These are phyloP conservation scores for Bryoglossum gracile DNA, from an alignment of 495 filamentous ascomycete genomes.

Conservation along the genomic window DNA sequence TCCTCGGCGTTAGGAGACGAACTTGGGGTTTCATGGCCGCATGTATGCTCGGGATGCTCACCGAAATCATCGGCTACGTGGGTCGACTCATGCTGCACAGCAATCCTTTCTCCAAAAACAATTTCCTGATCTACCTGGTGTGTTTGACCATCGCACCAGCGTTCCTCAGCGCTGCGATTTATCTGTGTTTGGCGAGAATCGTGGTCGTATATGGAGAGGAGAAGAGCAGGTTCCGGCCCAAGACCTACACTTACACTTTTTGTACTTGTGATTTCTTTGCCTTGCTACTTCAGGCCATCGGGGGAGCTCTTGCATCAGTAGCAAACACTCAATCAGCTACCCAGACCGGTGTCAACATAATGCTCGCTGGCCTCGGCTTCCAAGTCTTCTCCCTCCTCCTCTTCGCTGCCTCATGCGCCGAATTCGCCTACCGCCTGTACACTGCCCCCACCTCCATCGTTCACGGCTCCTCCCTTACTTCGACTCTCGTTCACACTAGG, in stretches of 20 bases:
- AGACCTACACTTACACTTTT: conserved; percentile 43
- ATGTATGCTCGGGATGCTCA: conserved; percentile 28
- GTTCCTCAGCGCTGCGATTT: conserved; percentile 48
- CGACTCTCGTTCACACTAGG: background rate
- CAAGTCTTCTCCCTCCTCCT: conserved; percentile 9
- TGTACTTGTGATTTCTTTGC: conserved; percentile 42
- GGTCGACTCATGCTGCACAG: conserved; percentile 32
- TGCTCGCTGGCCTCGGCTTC: conserved; percentile 3
- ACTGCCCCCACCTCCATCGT: conserved; percentile 12
- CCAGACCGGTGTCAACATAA: conserved; percentile 1
- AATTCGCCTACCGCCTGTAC: conserved; percentile 17
- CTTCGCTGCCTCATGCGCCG: conserved; percentile 1
- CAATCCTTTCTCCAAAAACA: conserved; percentile 31
- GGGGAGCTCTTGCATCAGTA: conserved; percentile 43
- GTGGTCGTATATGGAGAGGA: conserved; percentile 38
- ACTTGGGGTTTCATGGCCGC: conserved; percentile 30
- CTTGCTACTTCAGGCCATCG: conserved; percentile 45
- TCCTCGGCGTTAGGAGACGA: background rate
- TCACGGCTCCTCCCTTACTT: background rate
- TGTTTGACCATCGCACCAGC: conserved; percentile 46
- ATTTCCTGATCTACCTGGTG: conserved; percentile 37
- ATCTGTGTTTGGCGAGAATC: conserved; percentile 46
- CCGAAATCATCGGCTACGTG: conserved; percentile 34
- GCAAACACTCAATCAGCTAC: conserved; percentile 22
- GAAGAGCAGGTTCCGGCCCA: conserved; percentile 38